These are phyloP conservation scores for Deuterostichococcus epilithicus DNA, from an alignment of 139 green algal genomes.

Conservation along the genomic window DNA sequence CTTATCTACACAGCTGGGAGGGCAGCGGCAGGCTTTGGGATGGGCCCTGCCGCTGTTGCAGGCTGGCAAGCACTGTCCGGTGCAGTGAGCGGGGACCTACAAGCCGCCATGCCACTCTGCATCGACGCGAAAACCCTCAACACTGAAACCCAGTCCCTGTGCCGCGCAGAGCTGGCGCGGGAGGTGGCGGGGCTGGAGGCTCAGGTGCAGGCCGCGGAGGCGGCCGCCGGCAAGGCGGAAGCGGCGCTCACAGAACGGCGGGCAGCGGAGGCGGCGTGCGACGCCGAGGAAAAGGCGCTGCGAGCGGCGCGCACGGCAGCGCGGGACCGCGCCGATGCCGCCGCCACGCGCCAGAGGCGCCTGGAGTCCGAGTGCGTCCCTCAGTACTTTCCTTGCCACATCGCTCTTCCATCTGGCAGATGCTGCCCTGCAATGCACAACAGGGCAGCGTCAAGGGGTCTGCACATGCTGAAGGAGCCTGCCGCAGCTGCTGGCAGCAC, in stretches of 20 bases:
- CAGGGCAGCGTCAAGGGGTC: too few relatives aligned
- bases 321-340: constrained; percentile 22
- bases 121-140: too few relatives aligned
- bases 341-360: constrained; percentile 41
- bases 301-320: constrained; percentile 56
- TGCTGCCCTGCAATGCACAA: neutral
- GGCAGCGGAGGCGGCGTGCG: constrained; percentile 65
- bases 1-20: too few relatives aligned
- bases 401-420: neutral
- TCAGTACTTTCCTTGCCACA: too few relatives aligned
- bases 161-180: constrained; percentile 29
- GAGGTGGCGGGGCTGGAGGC: constrained; percentile 38
- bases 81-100: too few relatives aligned
- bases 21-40: too few relatives aligned
- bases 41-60: too few relatives aligned
- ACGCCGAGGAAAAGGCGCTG: constrained; percentile 33
- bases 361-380: constrained; percentile 43
- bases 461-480: neutral
- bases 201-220: constrained; percentile 23
- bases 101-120: too few relatives aligned
- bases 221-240: constrained; percentile 35
- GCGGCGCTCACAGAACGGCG: constrained; percentile 44
- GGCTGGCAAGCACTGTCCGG: too few relatives aligned
- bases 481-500: too few relatives aligned
- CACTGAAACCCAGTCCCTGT: too few relatives aligned